These are phyloP conservation scores for Periconia digitata DNA, from an alignment of 2,329 filamentous ascomycete genomes.

Conservation along the genomic window DNA sequence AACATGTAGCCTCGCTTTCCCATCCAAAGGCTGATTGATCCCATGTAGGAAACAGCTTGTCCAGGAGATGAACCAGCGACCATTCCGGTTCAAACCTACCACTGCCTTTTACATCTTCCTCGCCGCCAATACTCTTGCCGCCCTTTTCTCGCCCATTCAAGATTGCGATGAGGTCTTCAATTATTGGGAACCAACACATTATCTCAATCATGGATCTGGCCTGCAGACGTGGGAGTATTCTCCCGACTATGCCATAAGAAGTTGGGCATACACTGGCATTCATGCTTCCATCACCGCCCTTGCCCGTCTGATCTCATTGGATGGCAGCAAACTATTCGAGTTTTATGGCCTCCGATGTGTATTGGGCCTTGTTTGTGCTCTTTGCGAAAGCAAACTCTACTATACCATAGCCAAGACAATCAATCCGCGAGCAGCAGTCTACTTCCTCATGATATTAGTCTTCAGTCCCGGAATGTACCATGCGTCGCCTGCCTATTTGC, in stretches of 20 bases:
- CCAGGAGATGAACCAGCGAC: constrained; percentile 20
- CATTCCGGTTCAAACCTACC: constrained; percentile 63
- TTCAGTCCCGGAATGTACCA: constrained; percentile 93
- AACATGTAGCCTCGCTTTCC: not conserved
- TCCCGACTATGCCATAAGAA: constrained; percentile 89
- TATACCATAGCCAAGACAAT: constrained; percentile 73
- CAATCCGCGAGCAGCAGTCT: constrained; percentile 79
- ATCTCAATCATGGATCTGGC: constrained; percentile 87
- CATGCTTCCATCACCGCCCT: constrained; percentile 74
- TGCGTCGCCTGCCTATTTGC: constrained; percentile 81
- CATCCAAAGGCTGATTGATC: not conserved
- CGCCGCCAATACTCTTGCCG: constrained; percentile 71
- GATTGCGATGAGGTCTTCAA: constrained; percentile 99
- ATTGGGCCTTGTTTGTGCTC: constrained; percentile 74
- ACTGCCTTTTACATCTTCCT: constrained; percentile 81
- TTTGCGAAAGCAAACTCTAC: constrained; percentile 81
- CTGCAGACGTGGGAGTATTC: constrained; percentile 99
- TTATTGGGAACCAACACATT: constrained; percentile 97
- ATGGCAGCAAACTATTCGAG: constrained; percentile 57
- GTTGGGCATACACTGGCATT: constrained; percentile 85
- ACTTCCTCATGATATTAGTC: constrained; percentile 77
- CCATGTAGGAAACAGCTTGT: not conserved
- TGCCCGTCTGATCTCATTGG: constrained; percentile 56
- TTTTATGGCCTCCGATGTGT: constrained; percentile 84
- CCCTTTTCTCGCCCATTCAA: constrained; percentile 84